Conservation (phyloP, 2,329 filamentous ascomycete genomes). For the Triangularia verruculosa region DNA sequence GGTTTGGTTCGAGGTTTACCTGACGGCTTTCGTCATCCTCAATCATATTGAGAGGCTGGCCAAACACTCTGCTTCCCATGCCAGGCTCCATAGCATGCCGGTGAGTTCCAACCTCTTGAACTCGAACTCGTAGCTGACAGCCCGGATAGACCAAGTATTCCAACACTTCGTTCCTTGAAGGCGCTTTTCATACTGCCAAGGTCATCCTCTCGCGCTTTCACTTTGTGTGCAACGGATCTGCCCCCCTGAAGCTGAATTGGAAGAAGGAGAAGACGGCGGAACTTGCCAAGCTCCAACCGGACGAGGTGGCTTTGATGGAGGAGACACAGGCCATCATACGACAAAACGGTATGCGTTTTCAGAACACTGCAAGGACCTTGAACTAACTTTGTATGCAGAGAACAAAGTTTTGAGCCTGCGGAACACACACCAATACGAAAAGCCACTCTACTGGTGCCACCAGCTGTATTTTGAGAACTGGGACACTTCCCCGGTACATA, state of each 20-base stretch:
- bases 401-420: conserved; percentile 16
- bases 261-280: conserved; percentile 10
- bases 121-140: neutral
- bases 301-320: conserved; percentile 23
- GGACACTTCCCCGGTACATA: conserved; percentile 23
- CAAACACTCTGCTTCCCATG: conserved; percentile 22
- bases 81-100: conserved; percentile 22
- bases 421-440: conserved; percentile 17
- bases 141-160: conserved; percentile 22
- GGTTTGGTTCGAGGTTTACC: conserved; percentile 27
- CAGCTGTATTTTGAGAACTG: conserved; percentile 25
- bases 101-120: conserved; percentile 8
- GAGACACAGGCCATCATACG: conserved; percentile 19
- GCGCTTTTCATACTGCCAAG: conserved; percentile 26
- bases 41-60: conserved; percentile 27
- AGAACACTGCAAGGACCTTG: neutral
- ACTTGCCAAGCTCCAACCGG: conserved; percentile 21
- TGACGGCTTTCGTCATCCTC: conserved; percentile 25
- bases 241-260: conserved; percentile 24
- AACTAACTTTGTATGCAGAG: conserved; percentile 8
- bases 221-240: conserved; percentile 27
- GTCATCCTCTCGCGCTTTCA: conserved; percentile 27
- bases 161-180: conserved; percentile 25
- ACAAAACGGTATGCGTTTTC: conserved; percentile 13
- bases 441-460: conserved; percentile 22